Percentiles rank a stretch among this genome's conserved stretches.
Evolutionary conservation across 1,284 basidiomycete genomes (phyloP).

Genomic region (Cutaneotrichosporon sp.): DNA sequence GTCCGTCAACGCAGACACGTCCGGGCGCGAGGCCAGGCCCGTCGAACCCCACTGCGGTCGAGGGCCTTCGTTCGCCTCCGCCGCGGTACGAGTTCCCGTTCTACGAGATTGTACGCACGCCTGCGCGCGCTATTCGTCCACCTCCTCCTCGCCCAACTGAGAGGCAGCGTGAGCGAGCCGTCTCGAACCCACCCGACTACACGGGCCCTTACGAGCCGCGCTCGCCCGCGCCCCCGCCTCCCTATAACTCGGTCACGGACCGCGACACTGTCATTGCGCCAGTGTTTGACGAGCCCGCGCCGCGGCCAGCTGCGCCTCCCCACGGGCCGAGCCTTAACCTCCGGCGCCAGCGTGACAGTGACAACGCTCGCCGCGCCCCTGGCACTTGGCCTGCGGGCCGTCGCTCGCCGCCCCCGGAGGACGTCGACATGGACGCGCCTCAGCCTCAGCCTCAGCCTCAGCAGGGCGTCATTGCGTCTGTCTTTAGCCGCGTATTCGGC

Average conservation of each 20-base stretch:
- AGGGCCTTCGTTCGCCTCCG: conserved; percentile 3
- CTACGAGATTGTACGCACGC: conserved; percentile 16
- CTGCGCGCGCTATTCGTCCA: neutral
- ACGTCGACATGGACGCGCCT: neutral
- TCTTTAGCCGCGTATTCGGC: neutral
- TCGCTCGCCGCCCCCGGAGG: neutral
- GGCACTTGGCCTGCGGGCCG: neutral
- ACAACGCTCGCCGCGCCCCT: neutral
- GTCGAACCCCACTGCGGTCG: neutral
- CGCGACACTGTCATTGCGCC: neutral
- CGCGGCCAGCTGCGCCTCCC: neutral
- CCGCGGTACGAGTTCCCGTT: conserved; percentile 24
- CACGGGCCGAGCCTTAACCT: neutral
- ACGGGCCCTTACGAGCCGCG: neutral
- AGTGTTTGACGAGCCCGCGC: neutral
- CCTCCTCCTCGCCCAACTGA: neutral
- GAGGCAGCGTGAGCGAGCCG: too few species aligned
- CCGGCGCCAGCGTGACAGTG: neutral
- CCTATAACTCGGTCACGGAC: neutral
- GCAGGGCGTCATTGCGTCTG: neutral
- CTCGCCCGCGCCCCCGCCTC: neutral
- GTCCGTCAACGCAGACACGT: neutral
- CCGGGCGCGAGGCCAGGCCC: neutral
- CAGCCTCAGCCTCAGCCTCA: neutral
- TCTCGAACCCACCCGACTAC: neutral